Conservation (phyloP, 768 basidiomycete species). For the Calocera cornea region DNA sequence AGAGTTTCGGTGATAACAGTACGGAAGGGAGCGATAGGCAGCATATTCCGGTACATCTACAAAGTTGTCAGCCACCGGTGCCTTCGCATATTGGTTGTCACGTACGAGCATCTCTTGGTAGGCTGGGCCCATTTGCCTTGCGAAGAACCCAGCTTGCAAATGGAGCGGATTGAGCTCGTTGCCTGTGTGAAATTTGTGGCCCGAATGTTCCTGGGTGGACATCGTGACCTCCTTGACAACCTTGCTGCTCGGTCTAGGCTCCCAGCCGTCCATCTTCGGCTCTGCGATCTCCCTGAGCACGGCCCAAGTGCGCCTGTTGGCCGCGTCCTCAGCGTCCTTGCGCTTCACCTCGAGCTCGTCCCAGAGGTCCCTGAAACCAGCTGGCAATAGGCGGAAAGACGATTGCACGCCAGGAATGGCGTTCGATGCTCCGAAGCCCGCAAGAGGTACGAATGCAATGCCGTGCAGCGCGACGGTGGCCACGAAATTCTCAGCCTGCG, state of each 20-base stretch:
- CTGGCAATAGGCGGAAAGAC: constrained; percentile 60
- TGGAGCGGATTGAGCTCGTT: not conserved
- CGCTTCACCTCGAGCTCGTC: constrained; percentile 63
- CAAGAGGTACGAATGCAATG: constrained; percentile 47
- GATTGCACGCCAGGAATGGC: constrained; percentile 31
- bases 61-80: not conserved
- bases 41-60: constrained; percentile 55
- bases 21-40: constrained; percentile 81
- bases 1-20: constrained; percentile 55
- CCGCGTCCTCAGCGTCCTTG: constrained; percentile 44
- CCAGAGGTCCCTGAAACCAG: constrained; percentile 80
- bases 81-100: constrained; percentile 9
- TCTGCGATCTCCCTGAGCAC: constrained; percentile 51
- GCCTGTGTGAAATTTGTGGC: not conserved
- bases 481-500: constrained; percentile 82
- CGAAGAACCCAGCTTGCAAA: constrained; percentile 36
- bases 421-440: constrained; percentile 36
- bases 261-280: constrained; percentile 34
- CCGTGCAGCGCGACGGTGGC: constrained; percentile 74
- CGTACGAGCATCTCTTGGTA: constrained; percentile 86
- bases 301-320: constrained; percentile 59
- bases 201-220: not conserved
- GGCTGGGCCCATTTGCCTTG: constrained; percentile 43
- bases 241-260: not conserved
- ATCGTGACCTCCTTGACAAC: not conserved